Base-by-base conservation (phyloP, 257 asterid species). In the Primulina eburnea region DNA sequence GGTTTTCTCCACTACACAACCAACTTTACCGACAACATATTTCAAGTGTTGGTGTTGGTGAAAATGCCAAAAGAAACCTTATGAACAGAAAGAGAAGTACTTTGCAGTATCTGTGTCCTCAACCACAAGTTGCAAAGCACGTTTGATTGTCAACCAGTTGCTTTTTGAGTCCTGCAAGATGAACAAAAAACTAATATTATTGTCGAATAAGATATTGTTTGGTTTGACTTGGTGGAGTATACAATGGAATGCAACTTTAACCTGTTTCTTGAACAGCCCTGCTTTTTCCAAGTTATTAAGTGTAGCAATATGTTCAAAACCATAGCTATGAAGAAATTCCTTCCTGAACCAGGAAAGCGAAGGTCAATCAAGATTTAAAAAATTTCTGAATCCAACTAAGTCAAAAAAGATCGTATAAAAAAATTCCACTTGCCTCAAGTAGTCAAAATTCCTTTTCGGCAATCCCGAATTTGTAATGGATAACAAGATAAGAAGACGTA, bases 281-380 rank as follows among this genome's bases (percentile, higher is more conserved):
- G 99, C 95, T 75, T 90, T 90, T 81, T 93, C 99, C 92, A 93
- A 84, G 87, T 91, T 90, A 80, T 79, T 81, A 72, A 93, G 84
- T 33, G 99, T 93, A 52, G 90, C 84, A 71, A 87, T 83, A 81
- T 93, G 96, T 86, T 93, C 99, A 68, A 87, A 91, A 61, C 99
- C 99, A 82, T 93, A 93, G 90, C 96, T 90, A 78, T 90, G 97
- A 83, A 93, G 97, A 71, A 93, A 73, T 80, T 93, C 99, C 78
- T 92, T 87, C 94, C 99, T 90, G 84, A 77, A 64, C 65, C 70
- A 77, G 71, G 53, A 50, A 69, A 32, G 66, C 43, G 71, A 75
- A 76, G 64, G 60, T 63, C 37, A 21, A 72, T 34, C 32, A 58
- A 62, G 32, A 28, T 38, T 28, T 17, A 59, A 61, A 33, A 61